Percentiles rank a stretch among this genome's conserved stretches.
Evolutionary conservation across 352 stramenopile genomes (phyloP).

Genomic region (Discostella stelligera): DNA sequence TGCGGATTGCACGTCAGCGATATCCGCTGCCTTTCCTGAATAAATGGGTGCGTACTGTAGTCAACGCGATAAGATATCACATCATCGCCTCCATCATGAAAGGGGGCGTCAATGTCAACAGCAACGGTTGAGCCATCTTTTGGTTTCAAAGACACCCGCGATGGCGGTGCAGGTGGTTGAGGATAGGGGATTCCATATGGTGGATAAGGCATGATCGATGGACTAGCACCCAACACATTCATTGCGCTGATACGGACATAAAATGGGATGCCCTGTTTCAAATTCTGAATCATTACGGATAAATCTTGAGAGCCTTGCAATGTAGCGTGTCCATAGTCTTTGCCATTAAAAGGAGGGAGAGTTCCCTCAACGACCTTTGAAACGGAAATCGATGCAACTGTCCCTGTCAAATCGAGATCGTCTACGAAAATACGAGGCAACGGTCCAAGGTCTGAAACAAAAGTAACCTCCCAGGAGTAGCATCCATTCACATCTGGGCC

Average conservation of each 20-base stretch:
- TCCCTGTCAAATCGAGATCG: constrained; percentile 87
- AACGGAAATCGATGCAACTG: constrained; percentile 85
- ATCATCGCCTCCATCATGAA: constrained; percentile 85
- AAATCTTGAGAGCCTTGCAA: constrained; percentile 86
- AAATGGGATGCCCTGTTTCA: constrained; percentile 93
- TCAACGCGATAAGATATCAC: constrained; percentile 91
- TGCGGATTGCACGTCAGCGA: constrained; percentile 61
- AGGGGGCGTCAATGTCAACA: constrained; percentile 83
- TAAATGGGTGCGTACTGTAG: constrained; percentile 85
- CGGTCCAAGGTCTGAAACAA: constrained; percentile 89
- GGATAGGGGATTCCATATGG: constrained; percentile 87
- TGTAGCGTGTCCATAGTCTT: constrained; percentile 84
- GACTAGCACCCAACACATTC: constrained; percentile 86
- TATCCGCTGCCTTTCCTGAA: constrained; percentile 78
- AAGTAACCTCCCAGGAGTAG: constrained; percentile 91
- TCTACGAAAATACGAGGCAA: constrained; percentile 85
- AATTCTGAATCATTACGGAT: constrained; percentile 70
- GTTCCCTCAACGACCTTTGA: constrained; percentile 83
- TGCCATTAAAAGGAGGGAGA: constrained; percentile 90
- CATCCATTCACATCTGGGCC: constrained; percentile 89
- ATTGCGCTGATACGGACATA: constrained; percentile 92
- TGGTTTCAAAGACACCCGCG: constrained; percentile 83
- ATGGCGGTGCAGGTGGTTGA: constrained; percentile 77
- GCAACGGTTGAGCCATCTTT: constrained; percentile 88
- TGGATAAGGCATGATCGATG: constrained; percentile 81